Evolutionary conservation across 2,329 filamentous ascomycete genomes (phyloP), one percentile per base, ranked within the genome.

Genomic region (Fusarium heterosporum): DNA sequence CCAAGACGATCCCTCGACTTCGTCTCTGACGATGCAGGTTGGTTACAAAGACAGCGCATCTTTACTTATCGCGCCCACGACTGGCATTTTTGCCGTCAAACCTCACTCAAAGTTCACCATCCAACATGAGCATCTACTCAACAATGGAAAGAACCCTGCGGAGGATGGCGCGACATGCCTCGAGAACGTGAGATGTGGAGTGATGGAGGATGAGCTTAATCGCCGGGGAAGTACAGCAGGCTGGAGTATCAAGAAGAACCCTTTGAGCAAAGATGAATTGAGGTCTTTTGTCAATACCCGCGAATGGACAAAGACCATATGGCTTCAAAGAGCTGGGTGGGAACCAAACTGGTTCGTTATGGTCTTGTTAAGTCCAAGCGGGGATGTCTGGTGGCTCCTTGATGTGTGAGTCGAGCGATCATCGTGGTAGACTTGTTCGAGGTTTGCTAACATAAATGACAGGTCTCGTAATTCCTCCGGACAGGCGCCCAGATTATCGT

Each of bases 321-420:
- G 93, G 80, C 89, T 96, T 65, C 87, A 85, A 71, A 89, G 89
- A 71, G 82, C 82, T 58, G 88, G 87, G n/a, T 97, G 94, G 92
- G 84, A 83, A 11, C 75, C 85, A 14, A 81, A 85, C 51, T 97
- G 93, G 92, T 87, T 89, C 64, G 80, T 96, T 38, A 89, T 89
- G 67, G 84, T 91, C 43, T 88, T 88, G 51, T 84, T 93, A 75
- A 89, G 90, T 74, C 83, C 91, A 73, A 84, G 85, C 72, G 92
- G 92, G 52, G 92, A 96, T 74, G 85, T 85, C 63, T 97, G 92
- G 92, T 94, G 90, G 88, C 80, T 94, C 61, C 81, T 93, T 53
- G 85, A 90, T 76, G 77, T 87, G 84, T 89, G 80, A 79, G 85
- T 56, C 48, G 14, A 32, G 9, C 47, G 11, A 16, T n/a, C 17